phyloP scores from a whole-genome alignment of 768 basidiomycete genomes.

The Grammothele lineata region DNA sequence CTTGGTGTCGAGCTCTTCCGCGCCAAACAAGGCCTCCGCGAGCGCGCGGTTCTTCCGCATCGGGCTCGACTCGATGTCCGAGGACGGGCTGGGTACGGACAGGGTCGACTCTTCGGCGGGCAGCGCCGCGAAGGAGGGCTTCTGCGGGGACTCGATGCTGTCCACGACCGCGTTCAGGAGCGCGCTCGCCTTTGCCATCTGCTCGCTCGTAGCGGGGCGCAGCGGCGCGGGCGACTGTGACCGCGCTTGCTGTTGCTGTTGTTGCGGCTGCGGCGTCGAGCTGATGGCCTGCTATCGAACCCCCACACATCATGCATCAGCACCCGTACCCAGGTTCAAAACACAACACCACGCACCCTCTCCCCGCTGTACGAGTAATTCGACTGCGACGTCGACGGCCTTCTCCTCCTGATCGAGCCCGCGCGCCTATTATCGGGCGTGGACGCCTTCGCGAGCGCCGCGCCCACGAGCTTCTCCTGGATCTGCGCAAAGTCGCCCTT shows the following conservation, averaged over 20 bases:
- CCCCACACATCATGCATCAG: too few species aligned
- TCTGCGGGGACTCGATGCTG: conserved; percentile 42
- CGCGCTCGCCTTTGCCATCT: conserved; percentile 56
- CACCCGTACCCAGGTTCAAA: neutral
- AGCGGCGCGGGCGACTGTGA: conserved; percentile 25
- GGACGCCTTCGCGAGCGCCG: conserved; percentile 52
- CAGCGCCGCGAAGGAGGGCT: conserved; percentile 12
- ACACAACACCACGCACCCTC: conserved; percentile 28
- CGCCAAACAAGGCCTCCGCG: conserved; percentile 72
- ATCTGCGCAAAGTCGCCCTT: conserved; percentile 68
- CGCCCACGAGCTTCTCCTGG: conserved; percentile 71
- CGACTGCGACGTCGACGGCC: conserved; percentile 82
- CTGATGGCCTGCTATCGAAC: conserved; percentile 67
- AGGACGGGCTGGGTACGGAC: conserved; percentile 37
- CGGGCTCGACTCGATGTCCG: conserved; percentile 30
- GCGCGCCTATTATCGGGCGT: conserved; percentile 56
- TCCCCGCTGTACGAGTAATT: conserved; percentile 61
- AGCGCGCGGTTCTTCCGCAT: conserved; percentile 68
- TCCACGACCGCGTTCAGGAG: conserved; percentile 60
- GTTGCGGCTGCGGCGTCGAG: conserved; percentile 48
- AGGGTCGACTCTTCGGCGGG: conserved; percentile 15
- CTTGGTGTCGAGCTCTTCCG: conserved; percentile 31
- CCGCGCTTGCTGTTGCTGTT: conserved; percentile 22
- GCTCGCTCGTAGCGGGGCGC: conserved; percentile 37
- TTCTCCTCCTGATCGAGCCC: conserved; percentile 67